phyloP scores from a whole-genome alignment of 768 basidiomycete genomes.

The Mycena vitilis region DNA sequence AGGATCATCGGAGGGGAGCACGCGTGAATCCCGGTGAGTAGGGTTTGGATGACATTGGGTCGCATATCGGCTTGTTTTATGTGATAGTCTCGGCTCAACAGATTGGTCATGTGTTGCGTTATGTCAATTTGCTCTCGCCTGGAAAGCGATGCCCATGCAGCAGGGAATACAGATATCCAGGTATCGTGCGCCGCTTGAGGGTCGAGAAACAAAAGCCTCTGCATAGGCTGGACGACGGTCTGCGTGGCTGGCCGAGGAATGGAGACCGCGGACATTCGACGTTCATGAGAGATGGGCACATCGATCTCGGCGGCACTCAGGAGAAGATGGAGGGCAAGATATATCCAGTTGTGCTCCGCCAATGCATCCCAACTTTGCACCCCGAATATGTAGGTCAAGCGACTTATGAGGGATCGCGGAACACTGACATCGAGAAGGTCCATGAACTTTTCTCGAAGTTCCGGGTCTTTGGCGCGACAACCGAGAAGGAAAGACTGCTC shows the following conservation, averaged over 20 bases:
- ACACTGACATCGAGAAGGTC: slow-evolving; percentile 91
- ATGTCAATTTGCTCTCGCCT: slow-evolving; percentile 90
- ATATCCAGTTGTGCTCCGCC: slow-evolving; percentile 94
- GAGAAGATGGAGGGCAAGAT: slow-evolving; percentile 89
- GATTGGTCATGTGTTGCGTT: slow-evolving; percentile 88
- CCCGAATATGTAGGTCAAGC: slow-evolving; percentile 90
- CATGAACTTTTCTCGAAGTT: slow-evolving; percentile 85
- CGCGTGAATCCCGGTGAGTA: slow-evolving; percentile 86
- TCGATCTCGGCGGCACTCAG: slow-evolving; percentile 71
- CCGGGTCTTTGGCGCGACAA: slow-evolving; percentile 84
- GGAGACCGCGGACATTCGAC: slow-evolving; percentile 49
- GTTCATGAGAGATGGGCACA: slow-evolving; percentile 52
- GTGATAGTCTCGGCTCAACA: slow-evolving; percentile 95
- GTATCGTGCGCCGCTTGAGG: slow-evolving; percentile 79
- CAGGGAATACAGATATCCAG: slow-evolving; percentile 90
- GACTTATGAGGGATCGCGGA: slow-evolving; percentile 82
- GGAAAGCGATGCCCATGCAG: slow-evolving; percentile 86
- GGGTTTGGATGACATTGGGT: slow-evolving; percentile 92
- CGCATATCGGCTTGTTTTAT: slow-evolving; percentile 87
- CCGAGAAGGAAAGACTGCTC: slow-evolving; percentile 95
- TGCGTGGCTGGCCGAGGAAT: slow-evolving; percentile 59
- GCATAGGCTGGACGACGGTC: slow-evolving; percentile 78
- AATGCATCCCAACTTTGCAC: slow-evolving; percentile 96
- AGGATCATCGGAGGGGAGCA: slow-evolving; percentile 89
- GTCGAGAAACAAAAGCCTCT: slow-evolving; percentile 87